Evolutionary conservation across 495 filamentous ascomycete species (phyloP), one percentile per base, ranked within the genome.

Genomic region (Hyphodiscus hymeniophilus): DNA sequence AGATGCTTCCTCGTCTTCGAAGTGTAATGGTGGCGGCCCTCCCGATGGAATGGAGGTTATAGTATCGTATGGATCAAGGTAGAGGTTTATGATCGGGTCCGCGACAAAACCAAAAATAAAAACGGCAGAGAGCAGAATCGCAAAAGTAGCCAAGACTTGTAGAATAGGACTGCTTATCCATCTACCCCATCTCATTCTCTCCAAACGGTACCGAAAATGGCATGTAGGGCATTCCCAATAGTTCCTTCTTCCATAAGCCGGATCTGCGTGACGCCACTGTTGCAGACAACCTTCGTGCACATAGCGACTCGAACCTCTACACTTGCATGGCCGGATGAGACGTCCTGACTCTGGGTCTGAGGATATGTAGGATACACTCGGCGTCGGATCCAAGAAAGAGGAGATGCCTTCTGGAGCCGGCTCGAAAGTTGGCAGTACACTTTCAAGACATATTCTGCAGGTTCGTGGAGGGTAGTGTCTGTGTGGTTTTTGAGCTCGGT

Each of bases 221-320:
- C 92, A 98, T 1, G 89, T 95, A 30, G 85, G 86, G 63, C 92
- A 98, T 53, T 85, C 72, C 79, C 82, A 95, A 67, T 76, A 94
- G 55, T 87, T 85, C 38, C 80, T 66, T 40, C 72, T 67, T 42
- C 77, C 72, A 52, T 83, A 80, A 22, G 67, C 57, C 6, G 85
- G 84, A 59, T 89, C 80, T 8, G 84, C 72, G 42, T 82, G 72
- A 49, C 92, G 82, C 92, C 92, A 97, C 24, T 73, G 66, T 60
- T 90, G 82, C 16, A 98, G 71, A 63, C 92, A 98, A n/a, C 80
- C 85, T 62, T 95, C 87, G 63, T 98, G 92, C 28, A 97, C 89
- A 69, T 94, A 96, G 66, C 84, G 83, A 48, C 89, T 86, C 12
- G 83, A 86, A 45, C 92, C 92, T 66, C 85, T 91, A 71, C 92